Evolutionary conservation across 306 rosid species (phyloP), one percentile per base, ranked within the genome.

Genomic region (Ochetophila trinervis): DNA sequence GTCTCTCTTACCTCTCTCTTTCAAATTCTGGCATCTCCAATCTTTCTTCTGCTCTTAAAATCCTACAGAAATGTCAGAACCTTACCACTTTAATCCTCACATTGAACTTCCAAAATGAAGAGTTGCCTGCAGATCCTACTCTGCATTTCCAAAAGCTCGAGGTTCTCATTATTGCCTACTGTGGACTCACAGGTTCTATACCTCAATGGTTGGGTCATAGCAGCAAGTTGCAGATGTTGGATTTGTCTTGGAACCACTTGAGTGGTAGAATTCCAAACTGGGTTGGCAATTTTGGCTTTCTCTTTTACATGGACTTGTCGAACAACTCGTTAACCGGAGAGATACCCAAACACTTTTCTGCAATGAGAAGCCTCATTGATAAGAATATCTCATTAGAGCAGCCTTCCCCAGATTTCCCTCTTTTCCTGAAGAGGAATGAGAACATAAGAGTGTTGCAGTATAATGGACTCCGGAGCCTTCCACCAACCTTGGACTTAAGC

Each of bases 31-130:
- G 32, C 32, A 1, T 27, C 3, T 27, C 32, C 4, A 27, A 27
- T 27, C 32, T 27, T 27, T 27, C 32, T 27, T 27, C 32, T 27
- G 4, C 32, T 1, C 32, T 27, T 27, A 27, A 0, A n/a, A 67
- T 76, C 13, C 69, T 78, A 18, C 76, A 75, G 67, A 53, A 61
- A 14, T 82, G 86, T 56, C 60, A 2, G n/a, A 78, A 78, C 65
- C 80, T 82, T 4, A 74, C 79, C 5, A 76, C 83, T 19, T 54
- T 78, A 75, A 64, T 78, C 59, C 76, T 82, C 61, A 30, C 79
- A 27, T 42, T 71, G 74, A 82, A 78, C 61, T 82, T 82, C 72
- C 57, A 17, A 5, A 72, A 27, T 4, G 86, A 82, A 64, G 67
- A 54, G 17, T 34, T 82, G 59, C 83, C 86, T 5, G 37, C 65